Percentiles rank a stretch among this genome's conserved stretches.
Evolutionary conservation across 768 basidiomycete genomes (phyloP).

Genomic region (Auricularia sp.): DNA sequence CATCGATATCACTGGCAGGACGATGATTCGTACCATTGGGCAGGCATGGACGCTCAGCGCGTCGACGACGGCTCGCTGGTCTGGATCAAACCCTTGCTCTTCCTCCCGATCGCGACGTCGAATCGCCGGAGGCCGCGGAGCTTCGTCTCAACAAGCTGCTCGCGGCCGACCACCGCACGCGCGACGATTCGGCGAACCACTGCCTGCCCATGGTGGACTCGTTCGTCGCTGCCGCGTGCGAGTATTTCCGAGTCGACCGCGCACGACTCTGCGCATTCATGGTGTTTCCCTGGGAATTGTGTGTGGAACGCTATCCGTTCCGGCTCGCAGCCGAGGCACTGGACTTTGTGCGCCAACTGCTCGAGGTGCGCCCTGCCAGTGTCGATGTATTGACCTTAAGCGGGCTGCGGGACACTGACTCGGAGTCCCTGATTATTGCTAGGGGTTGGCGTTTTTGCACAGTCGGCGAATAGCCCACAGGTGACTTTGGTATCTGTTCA

Average conservation of each 20-base stretch:
- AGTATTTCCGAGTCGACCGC: not conserved
- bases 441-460: no score
- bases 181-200: not conserved
- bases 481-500: no score
- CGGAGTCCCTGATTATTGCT: not conserved
- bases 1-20: not conserved
- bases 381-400: no score
- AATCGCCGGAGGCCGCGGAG: not conserved
- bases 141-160: not conserved
- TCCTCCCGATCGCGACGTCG: not conserved
- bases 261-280: not conserved
- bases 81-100: not conserved
- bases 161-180: not conserved
- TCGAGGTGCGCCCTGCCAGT: not conserved
- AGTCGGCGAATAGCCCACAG: no score
- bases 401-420: no score
- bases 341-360: not conserved
- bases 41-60: not conserved
- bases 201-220: not conserved
- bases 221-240: not conserved
- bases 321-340: not conserved
- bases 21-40: not conserved
- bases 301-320: not conserved
- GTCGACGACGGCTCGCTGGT: not conserved
- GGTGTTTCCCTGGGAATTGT: not conserved